Evolutionary conservation across 108 stramenopile genomes (phyloP), one percentile per base, ranked within the genome.

Genomic region (Cyclotella baltica): DNA sequence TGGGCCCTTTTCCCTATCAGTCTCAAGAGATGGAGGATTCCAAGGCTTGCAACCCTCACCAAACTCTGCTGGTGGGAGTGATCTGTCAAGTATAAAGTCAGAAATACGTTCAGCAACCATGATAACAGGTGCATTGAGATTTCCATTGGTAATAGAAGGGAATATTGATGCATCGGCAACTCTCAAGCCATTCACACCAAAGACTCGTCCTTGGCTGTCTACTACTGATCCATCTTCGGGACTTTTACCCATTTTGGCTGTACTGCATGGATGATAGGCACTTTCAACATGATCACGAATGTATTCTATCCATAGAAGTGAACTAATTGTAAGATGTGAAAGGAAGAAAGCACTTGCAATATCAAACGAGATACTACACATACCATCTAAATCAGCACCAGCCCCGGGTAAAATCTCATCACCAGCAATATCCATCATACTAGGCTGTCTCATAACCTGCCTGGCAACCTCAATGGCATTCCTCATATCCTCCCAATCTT

Each of bases 121-220:
- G 16, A 75, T 75, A 20, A 66, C 64, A 66, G 74, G 64, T 13
- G 64, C 74, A 53, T 75, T 75, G 25, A 75, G 36, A 53, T 75
- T 75, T 6, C 64, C 63, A 11, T 65, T 66, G 23, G 74, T 65
- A 34, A 66, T 75, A 37, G 23, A 30, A 4, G 78, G 84, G 34
- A 76, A 61, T 46, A 76, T 58, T 15, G 65, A 67, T 28, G 78
- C 83, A 77, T 87, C 86, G 6, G 71, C 82, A n/a, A 87, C 67
- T 20, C 86, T 58, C 36, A 87, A 48, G 20, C 46, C 27, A 27
- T 71, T 59, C 11, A 77, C 70, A 53, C 78, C 83, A 28, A 43
- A 52, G 1, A 87, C 86, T 10, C 57, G 29, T 9, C 77, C 46
- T 22, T 34, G 19, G 15, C 40, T 53, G 36, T 87, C 79, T 18